Evolutionary conservation across 108 stramenopile genomes (phyloP), one percentile per base, ranked within the genome.

Genomic region (Nannochloropsis salina): DNA sequence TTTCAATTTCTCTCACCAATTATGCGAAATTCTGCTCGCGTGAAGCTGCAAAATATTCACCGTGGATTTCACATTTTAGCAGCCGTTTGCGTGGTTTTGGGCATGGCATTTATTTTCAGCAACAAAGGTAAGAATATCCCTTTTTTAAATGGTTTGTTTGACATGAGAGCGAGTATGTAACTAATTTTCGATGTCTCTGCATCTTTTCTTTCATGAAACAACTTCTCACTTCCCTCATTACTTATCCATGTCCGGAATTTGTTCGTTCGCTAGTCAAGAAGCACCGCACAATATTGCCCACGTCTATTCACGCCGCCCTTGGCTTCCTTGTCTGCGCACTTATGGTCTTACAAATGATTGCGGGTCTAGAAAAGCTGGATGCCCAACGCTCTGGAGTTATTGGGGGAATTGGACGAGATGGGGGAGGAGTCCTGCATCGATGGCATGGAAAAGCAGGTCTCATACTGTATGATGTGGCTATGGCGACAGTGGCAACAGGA

Each of bases 21-120:
- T n/a, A 74, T 74, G 61, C 61, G 61, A n/a, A 74, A 74, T 74
- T 74, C 61, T 74, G 61, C 61, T 8, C 61, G 61, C n/a, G 6
- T 74, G 0, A 74, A 74, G 61, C 61, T 74, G 20, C 61, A 74
- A n/a, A 74, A 74, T n/a, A 74, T 74, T n/a, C 61, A 74, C 61
- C 61, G 61, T n/a, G 61, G 61, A 4, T 74, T 74, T n/a, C 61
- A 74, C 6, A 6, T 74, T 2, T n/a, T 74, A 8, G 61, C 61
- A 2, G 61, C 61, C n/a, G 15, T n/a, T 3, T 74, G 61, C n/a
- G n/a, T 74, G 3, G 61, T n/a, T 15, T 1, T 74, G 20, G 61
- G 61, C 61, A 74, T 74, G 4, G 61, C 61, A 15, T 74, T 74
- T 6, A 74, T 74, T n/a, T 74, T 74, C 3, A n/a, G 61, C 5